Conservation (phyloP, 2,329 filamentous ascomycete species). For the Neopestalotiopsis sp. region DNA sequence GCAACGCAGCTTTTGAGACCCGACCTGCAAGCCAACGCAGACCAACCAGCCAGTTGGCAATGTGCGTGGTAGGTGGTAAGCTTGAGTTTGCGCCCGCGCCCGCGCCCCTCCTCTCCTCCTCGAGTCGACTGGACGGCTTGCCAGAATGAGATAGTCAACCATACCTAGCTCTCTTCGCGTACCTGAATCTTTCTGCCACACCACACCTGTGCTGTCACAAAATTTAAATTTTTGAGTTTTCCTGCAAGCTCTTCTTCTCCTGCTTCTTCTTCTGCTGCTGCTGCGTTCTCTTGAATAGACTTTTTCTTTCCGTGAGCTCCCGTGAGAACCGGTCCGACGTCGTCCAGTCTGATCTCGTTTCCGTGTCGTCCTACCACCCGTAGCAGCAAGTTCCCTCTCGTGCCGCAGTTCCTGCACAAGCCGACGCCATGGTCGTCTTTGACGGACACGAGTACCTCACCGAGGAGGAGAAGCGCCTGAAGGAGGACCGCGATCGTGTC, state of each 20-base stretch:
- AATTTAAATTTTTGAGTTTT: slow-evolving; percentile 2
- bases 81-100: neutral
- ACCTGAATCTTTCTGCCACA: slow-evolving; percentile 18
- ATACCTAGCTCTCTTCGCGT: slow-evolving; percentile 8
- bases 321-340: neutral
- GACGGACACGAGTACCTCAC: slow-evolving; percentile 87
- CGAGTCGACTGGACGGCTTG: slow-evolving; percentile 4
- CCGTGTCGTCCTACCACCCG: neutral
- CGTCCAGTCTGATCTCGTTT: neutral
- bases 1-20: no score
- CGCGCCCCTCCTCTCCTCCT: neutral
- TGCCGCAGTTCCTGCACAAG: neutral
- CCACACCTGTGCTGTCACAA: slow-evolving; percentile 10
- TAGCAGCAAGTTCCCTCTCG: neutral
- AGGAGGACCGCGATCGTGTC: slow-evolving; percentile 79
- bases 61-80: neutral
- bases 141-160: slow-evolving; percentile 15
- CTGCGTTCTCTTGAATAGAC: neutral
- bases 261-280: neutral
- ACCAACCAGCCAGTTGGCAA: neutral
- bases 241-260: slow-evolving; percentile 12
- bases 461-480: slow-evolving; percentile 88
- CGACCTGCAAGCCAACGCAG: neutral
- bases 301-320: neutral
- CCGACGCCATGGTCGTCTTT: slow-evolving; percentile 78